phyloP scores from a whole-genome alignment of 495 filamentous ascomycete species.

The Aspergillus panamensis region DNA sequence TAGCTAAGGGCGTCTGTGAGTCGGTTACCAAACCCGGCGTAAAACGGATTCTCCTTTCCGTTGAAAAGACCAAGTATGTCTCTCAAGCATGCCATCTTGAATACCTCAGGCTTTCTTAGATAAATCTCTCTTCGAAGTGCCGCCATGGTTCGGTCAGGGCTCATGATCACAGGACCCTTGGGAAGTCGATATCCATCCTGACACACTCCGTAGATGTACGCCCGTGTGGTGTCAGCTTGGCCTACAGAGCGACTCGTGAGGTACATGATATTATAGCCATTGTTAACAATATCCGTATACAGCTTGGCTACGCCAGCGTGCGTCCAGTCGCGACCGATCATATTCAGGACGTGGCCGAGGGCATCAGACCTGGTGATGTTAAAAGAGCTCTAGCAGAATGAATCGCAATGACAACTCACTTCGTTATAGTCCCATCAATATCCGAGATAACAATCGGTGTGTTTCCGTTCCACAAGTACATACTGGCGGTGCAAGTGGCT shows the following conservation, averaged over 20 bases:
- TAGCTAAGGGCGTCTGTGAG: constrained; percentile 96
- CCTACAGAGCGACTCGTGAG: constrained; percentile 92
- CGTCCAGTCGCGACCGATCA: constrained; percentile 98
- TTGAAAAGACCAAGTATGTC: constrained; percentile 89
- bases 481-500: constrained; percentile 83
- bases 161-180: constrained; percentile 88
- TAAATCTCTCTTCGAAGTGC: constrained; percentile 92
- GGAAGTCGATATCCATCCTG: constrained; percentile 87
- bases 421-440: constrained; percentile 98
- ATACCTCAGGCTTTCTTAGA: constrained; percentile 92
- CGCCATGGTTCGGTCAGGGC: constrained; percentile 94
- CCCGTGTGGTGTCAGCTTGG: constrained; percentile 85
- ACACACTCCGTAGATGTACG: constrained; percentile 83
- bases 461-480: constrained; percentile 90
- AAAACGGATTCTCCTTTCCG: constrained; percentile 79
- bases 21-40: constrained; percentile 94
- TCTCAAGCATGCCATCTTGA: constrained; percentile 97
- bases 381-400: constrained; percentile 5
- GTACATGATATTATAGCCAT: constrained; percentile 99
- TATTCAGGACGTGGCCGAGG: constrained; percentile 93
- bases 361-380: constrained; percentile 66
- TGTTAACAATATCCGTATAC: constrained; percentile 91
- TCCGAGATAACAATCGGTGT: constrained; percentile 95
- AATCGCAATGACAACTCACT: constrained; percentile 42
- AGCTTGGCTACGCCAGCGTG: constrained; percentile 95